phyloP scores from a whole-genome alignment of 2,329 filamentous ascomycete genomes.

The Sclerotinia nivalis region DNA sequence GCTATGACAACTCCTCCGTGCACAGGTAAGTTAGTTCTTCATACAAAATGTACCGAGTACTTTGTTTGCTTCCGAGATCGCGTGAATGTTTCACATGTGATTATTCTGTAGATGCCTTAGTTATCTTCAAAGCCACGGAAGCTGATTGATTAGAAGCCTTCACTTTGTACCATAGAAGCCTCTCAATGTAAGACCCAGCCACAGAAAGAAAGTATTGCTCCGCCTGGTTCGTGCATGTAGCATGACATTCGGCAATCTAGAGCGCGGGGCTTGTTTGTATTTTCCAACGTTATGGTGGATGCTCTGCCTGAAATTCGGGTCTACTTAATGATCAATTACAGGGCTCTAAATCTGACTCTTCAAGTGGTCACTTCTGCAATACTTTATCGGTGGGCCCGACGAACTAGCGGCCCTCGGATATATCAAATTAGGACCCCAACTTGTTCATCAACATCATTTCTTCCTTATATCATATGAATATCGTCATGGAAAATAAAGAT shows the following conservation, averaged over 20 bases:
- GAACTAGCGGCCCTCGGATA: slow-evolving; percentile 25
- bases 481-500: background rate
- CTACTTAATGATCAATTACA: slow-evolving; percentile 19
- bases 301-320: slow-evolving; percentile 20
- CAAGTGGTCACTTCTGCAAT: slow-evolving; percentile 22
- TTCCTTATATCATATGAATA: slow-evolving; percentile 13
- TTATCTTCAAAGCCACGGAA: slow-evolving; percentile 11
- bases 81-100: background rate
- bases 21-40: background rate
- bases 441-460: slow-evolving; percentile 23
- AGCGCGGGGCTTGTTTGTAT: slow-evolving; percentile 14
- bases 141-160: background rate
- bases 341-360: slow-evolving; percentile 21
- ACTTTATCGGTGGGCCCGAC: slow-evolving; percentile 32
- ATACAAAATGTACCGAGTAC: background rate
- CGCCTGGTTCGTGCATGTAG: slow-evolving; percentile 18
- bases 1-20: background rate
- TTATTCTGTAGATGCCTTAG: background rate
- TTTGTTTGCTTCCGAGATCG: slow-evolving; percentile 1
- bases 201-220: slow-evolving; percentile 17
- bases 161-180: slow-evolving; percentile 12
- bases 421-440: slow-evolving; percentile 25
- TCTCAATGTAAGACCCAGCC: slow-evolving; percentile 20
- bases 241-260: slow-evolving; percentile 21
- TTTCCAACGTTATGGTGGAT: slow-evolving; percentile 18